Evolutionary conservation across 768 basidiomycete genomes (phyloP), one percentile per base, ranked within the genome.

Genomic region (Hygrophoropsis aurantiaca): DNA sequence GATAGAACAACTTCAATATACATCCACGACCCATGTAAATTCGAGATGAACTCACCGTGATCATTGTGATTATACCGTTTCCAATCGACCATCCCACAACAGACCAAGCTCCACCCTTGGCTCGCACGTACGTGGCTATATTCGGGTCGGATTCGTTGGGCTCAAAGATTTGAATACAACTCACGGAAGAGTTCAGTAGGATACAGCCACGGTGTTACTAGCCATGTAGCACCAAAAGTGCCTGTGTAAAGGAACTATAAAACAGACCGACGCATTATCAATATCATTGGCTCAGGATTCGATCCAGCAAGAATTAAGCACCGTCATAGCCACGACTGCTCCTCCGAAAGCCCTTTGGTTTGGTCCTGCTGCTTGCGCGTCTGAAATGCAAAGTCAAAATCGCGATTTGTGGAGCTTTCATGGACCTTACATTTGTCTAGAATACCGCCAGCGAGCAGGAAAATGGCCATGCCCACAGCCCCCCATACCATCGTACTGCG

Each of bases 161-260:
- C 36, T 38, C n/a, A 9, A n/a, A 6, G 7, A 21, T 15, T 9
- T 2, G 32, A 18, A 9, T 11, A 24, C 11, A 16, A 20, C 44
- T 46, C 44, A 46, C 44, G 46, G 30, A 47, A 47, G n/a, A 47
- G 46, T 16, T 47, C 46, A 15, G 46, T 47, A 16, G 46, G 46
- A 9, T 47, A 47, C 19, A 48, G 43, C 44, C 47, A 48, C 24
- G 47, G 47, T 34, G 47, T 49, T 35, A 48, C 47, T 11, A 49
- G 20, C 47, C 47, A 49, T 11, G 47, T 49, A 11, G 47, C 46
- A 7, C 46, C 46, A 32, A 47, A 47, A 5, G 47, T 49, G 19
- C 47, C 47, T 16, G 47, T 49, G 44, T 47, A 47, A 15, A 47
- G 46, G 46, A 49, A 48, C 46, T 47, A 27, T 11, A 19, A 5